Conservation (phyloP, 2,329 filamentous ascomycete species). For the Fusarium ambrosium region DNA sequence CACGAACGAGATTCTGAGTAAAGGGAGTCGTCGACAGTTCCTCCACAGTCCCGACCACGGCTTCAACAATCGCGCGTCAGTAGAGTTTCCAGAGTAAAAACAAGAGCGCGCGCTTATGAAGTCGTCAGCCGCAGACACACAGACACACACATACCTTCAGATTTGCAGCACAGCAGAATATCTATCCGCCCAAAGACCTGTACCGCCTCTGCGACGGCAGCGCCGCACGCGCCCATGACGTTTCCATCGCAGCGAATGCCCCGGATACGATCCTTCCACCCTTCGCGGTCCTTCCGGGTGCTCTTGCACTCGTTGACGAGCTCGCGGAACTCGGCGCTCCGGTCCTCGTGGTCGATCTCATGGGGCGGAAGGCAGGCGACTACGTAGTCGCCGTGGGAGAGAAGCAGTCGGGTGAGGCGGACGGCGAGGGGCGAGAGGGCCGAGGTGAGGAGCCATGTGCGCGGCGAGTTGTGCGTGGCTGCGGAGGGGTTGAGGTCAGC, state of each 20-base stretch:
- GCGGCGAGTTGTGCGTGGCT: slow-evolving; percentile 79
- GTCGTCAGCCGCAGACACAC: background rate
- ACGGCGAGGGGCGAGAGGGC: slow-evolving; percentile 88
- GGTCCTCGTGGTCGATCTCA: slow-evolving; percentile 82
- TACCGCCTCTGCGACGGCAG: slow-evolving; percentile 88
- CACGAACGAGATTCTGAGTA: slow-evolving; percentile 83
- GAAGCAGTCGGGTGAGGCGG: slow-evolving; percentile 82
- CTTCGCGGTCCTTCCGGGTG: slow-evolving; percentile 73
- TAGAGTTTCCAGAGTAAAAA: background rate
- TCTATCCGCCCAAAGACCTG: slow-evolving; percentile 88
- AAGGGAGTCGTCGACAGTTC: slow-evolving; percentile 82
- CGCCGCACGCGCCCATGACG: slow-evolving; percentile 79
- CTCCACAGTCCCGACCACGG: slow-evolving; percentile 90
- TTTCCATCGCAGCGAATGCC: slow-evolving; percentile 75
- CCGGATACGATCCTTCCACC: slow-evolving; percentile 84
- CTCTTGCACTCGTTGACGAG: slow-evolving; percentile 80
- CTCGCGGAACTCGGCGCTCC: slow-evolving; percentile 83
- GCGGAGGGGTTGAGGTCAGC: slow-evolving; percentile 51
- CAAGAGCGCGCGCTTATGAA: background rate
- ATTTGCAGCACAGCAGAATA: slow-evolving; percentile 90
- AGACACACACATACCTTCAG: slow-evolving; percentile 73
- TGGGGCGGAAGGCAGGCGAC: slow-evolving; percentile 84
- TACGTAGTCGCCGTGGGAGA: slow-evolving; percentile 93
- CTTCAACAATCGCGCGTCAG: slow-evolving; percentile 58
- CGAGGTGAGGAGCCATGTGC: slow-evolving; percentile 93